These are phyloP conservation scores for Chondrostereum purpureum DNA, from an alignment of 1,284 basidiomycete species.

Conservation along the genomic window DNA sequence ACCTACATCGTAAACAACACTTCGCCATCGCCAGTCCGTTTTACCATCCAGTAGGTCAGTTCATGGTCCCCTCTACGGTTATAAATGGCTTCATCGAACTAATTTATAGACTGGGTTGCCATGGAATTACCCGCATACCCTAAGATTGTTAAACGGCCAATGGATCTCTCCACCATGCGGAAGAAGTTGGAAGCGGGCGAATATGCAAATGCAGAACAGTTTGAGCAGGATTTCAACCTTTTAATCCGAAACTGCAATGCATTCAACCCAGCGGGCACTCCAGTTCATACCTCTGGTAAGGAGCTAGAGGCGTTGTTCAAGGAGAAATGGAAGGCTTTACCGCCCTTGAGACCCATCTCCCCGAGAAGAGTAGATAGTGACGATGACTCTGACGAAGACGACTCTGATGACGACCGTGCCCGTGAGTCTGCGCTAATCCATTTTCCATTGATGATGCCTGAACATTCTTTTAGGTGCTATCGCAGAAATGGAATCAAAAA, in stretches of 20 bases:
- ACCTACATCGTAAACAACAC: constrained; percentile 79
- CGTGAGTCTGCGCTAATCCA: constrained; percentile 35
- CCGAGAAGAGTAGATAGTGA: constrained; percentile 25
- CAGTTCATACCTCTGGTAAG: constrained; percentile 79
- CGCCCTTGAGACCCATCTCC: constrained; percentile 50
- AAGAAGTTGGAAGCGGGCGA: constrained; percentile 73
- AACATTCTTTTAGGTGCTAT: constrained; percentile 47
- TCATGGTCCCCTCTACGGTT: constrained; percentile 3
- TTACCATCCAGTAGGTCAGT: constrained; percentile 87
- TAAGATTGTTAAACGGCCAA: constrained; percentile 88
- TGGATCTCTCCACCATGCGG: constrained; percentile 89
- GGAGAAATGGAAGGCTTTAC: constrained; percentile 82
- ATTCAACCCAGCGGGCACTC: constrained; percentile 88
- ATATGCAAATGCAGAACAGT: constrained; percentile 73
- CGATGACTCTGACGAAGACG: constrained; percentile 39
- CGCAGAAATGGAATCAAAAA: constrained; percentile 65
- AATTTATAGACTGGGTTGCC: constrained; percentile 61
- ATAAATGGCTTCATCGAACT: constrained; percentile 8
- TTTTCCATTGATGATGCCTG: constrained; percentile 16
- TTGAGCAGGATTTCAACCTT: constrained; percentile 87
- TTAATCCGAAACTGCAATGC: constrained; percentile 91
- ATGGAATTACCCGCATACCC: constrained; percentile 84
- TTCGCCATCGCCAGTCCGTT: constrained; percentile 77
- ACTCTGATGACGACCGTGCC: constrained; percentile 45
- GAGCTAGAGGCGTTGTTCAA: constrained; percentile 84